Base-by-base conservation (phyloP, 331 rosid species). In the Cucumis variabilis region DNA sequence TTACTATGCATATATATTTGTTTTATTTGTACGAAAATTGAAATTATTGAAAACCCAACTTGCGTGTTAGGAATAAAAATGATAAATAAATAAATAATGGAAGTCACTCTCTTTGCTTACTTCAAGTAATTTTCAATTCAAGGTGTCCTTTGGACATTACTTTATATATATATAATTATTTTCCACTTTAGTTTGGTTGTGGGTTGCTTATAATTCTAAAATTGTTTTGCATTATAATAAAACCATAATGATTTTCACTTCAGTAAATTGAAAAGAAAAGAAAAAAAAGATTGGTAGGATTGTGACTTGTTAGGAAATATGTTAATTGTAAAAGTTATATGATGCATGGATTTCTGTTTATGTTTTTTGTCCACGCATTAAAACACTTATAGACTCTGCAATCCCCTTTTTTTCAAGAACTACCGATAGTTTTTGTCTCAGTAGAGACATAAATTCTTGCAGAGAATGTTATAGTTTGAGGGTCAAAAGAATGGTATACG, bases 111-210 rank as follows among this genome's bases (percentile, higher is more conserved):
- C 76, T 15, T 27, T 28, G 37, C 6, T 70, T 70, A 68, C 73
- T 68, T 24, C 13, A 68, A 68, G 46, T 70, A 70, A 70, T 70
- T 70, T 70, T 70, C 46, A 70, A 70, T 28, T 70, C 77, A 25
- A 68, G 19, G 37, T 11, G 27, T 65, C 73, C 33, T 25, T n/a
- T 24, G 30, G 71, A 66, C 16, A 17, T 33, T 21, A 70, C 76
- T 67, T 25, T 11, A 37, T 0, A 37, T 37, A 37, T 37, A 37
- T 37, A 37, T 37, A 3, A 4, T 27, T 70, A 70, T 28, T 30
- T 30, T 71, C 77, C 77, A 71, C 77, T 71, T 71, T 71, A 70
- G 33, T 70, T 70, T 70, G 23, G 76, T 70, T 9, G 23, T 70
- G 46, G 76, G 3, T 70, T 27, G 13, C 23, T 70, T 70, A 28